A percentile compares a stretch with the other conserved stretches of the same genome.
phyloP scores from a whole-genome alignment of 2,329 filamentous ascomycete genomes.

The Stachybotrys chlorohalonatus region DNA sequence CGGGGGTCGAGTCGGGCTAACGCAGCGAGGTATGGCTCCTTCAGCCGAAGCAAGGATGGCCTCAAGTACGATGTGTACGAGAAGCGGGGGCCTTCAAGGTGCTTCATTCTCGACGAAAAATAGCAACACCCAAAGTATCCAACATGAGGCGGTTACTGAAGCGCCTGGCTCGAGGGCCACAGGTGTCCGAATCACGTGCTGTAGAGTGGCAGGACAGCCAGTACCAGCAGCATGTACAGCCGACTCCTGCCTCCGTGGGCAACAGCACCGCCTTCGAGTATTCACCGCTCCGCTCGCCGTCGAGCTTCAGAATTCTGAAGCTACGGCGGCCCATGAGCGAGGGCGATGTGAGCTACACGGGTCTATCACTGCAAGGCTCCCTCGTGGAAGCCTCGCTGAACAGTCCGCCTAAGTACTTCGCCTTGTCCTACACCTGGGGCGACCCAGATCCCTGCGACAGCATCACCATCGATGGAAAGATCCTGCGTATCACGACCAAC shows the following conservation, averaged over 20 bases:
- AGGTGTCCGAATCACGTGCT: neutral
- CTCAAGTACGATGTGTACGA: neutral
- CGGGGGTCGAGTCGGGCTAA: neutral
- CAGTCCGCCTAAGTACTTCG: neutral
- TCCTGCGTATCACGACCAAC: neutral
- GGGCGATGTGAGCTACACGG: neutral
- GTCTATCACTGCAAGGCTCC: neutral
- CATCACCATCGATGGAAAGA: neutral
- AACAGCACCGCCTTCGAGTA: neutral
- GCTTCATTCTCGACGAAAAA: neutral
- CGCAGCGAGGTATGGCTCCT: neutral
- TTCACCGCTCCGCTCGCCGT: neutral
- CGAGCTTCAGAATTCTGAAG: neutral
- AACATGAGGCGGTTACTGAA: neutral
- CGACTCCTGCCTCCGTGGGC: neutral
- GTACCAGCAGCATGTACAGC: neutral
- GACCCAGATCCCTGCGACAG: neutral
- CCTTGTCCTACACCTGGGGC: constrained; percentile 1
- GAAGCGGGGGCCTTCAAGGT: neutral
- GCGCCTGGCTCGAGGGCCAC: neutral
- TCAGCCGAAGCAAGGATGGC: neutral
- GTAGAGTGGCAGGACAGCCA: neutral
- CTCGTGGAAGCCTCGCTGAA: neutral
- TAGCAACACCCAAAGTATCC: neutral
- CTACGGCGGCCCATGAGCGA: neutral